Base-by-base conservation (phyloP, 768 basidiomycete species). In the Lactifluus subvellereus region DNA sequence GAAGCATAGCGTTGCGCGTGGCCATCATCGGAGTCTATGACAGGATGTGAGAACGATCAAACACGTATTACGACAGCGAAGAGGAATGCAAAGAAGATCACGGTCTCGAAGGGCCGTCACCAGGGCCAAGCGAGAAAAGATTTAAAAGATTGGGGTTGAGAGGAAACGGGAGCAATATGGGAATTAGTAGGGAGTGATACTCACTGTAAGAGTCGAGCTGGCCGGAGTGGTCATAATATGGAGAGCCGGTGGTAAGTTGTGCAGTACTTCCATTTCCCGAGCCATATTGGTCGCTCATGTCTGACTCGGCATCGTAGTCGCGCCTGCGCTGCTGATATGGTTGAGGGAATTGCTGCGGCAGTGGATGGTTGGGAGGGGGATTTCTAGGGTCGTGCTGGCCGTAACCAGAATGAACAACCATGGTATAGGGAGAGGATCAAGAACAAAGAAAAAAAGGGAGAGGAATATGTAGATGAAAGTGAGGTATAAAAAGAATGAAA, bases 321-420 rank as follows among this genome's bases (percentile, higher is more conserved):
- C 67, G 57, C 48, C 66, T 56, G 42, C 37, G 57, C 37, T 61
- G 66, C 9, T 56, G 53, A 45, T 62, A 54, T 10, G 43, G 60
- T 33, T 62, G 67, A 7, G 60, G 51, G 57, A 71, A 69, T 38
- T 68, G 66, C 22, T 68, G 69, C n/a, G 32, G 71, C 40, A 68
- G 65, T 32, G 60, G 66, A 22, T 60, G 66, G 59, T 69, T 69
- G 55, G 69, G 60, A 66, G 71, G 72, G n/a, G 74, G 73, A 64
- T 74, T 74, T 55, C 68, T 70, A 65, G 72, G 71, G 67, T 71
- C 67, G 20, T 70, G 69, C 61, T 64, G 72, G 27, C 69, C 73
- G 67, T 71, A 72, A 64, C 72, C 73, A 62, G 72, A 73, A 65
- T 71, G 72, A 43, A 68, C 71, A 55, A 74, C 74, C 75, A 76